A percentile compares a stretch with the other conserved stretches of the same genome.
phyloP scores from a whole-genome alignment of 108 stramenopile species.

The Hondaea fermentalgiana region DNA sequence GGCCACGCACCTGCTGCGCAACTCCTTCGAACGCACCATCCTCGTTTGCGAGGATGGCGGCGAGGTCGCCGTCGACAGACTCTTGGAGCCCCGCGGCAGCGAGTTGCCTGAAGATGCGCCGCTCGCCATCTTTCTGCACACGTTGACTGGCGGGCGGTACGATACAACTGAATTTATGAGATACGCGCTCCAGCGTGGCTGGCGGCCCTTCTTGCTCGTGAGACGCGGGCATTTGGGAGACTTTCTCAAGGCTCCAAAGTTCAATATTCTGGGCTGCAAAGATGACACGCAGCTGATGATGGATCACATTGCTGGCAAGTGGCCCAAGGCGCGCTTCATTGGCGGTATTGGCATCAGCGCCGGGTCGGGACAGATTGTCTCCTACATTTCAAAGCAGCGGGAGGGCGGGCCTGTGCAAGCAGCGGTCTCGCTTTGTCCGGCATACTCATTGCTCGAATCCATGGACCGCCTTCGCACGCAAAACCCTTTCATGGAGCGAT shows the following conservation, averaged over 20 bases:
- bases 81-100: neutral
- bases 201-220: neutral
- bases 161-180: neutral
- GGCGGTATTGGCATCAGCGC: neutral
- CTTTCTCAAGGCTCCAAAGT: neutral
- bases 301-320: neutral
- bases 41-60: neutral
- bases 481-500: neutral
- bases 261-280: neutral
- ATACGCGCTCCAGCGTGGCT: neutral
- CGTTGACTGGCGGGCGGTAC: neutral
- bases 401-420: neutral
- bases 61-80: neutral
- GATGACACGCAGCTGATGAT: slow-evolving; percentile 5
- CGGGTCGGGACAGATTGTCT: neutral
- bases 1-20: neutral
- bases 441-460: neutral
- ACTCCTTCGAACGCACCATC: neutral
- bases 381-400: neutral
- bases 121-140: neutral
- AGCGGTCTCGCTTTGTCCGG: neutral
- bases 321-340: neutral
- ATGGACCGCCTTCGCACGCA: neutral
- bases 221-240: neutral
- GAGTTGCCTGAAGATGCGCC: neutral